A percentile compares a stretch with the other conserved stretches of the same genome.
Conservation (phyloP, 148 eudicot species). For the Simmondsia chinensis region DNA sequence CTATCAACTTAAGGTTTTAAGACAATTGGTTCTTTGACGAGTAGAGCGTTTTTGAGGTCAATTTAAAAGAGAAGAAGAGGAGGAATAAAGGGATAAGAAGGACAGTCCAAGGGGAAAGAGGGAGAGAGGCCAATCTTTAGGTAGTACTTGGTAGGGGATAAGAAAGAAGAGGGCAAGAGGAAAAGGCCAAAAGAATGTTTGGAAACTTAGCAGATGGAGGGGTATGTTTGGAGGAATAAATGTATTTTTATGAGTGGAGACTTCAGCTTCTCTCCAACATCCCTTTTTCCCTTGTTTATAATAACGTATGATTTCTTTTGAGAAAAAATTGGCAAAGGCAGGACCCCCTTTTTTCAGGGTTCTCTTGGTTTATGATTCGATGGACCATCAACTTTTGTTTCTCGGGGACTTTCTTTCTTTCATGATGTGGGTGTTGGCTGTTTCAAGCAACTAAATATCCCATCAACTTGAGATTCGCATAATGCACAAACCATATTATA, state of each 20-base stretch:
- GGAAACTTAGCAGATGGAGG: constrained; percentile 65
- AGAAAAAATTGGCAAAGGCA: background rate
- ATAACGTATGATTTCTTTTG: background rate
- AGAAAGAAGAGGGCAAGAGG: constrained; percentile 19
- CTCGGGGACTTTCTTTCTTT: no score
- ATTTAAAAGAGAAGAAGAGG: constrained; percentile 4
- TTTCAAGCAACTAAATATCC: no score
- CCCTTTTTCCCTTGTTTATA: constrained; percentile 10
- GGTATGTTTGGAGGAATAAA: constrained; percentile 72
- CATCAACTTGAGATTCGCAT: no score
- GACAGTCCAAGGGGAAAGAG: constrained; percentile 29
- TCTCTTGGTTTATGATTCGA: no score
- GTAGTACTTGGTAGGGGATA: constrained; percentile 12
- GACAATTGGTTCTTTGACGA: constrained; percentile 11
- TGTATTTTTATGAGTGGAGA: constrained; percentile 21
- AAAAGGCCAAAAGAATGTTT: constrained; percentile 39
- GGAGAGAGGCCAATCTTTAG: constrained; percentile 31
- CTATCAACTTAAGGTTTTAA: constrained; percentile 17
- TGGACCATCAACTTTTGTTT: no score
- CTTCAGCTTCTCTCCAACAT: constrained; percentile 35
- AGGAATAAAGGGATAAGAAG: constrained; percentile 34
- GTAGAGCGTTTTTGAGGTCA: background rate
- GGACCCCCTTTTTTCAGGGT: no score
- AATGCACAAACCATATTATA: no score
- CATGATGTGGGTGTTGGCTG: no score